phyloP scores from a whole-genome alignment of 1,284 basidiomycete genomes.

The Fistulina hepatica region DNA sequence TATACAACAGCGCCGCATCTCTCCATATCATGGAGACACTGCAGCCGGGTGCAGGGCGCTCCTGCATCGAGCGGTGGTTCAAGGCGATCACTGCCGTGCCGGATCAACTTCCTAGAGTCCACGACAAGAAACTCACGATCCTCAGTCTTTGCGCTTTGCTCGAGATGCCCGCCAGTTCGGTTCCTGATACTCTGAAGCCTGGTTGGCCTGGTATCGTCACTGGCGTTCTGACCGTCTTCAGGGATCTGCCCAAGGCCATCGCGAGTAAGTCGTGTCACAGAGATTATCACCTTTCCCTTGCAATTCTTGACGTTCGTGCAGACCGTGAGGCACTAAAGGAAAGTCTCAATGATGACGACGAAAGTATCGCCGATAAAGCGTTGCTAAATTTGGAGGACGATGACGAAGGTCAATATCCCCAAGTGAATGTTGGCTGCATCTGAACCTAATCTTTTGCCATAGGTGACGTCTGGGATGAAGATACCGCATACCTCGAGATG shows the following conservation, averaged over 20 bases:
- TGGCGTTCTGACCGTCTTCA: conserved; percentile 62
- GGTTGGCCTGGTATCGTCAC: conserved; percentile 69
- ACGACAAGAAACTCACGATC: conserved; percentile 82
- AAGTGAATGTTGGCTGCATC: conserved; percentile 1
- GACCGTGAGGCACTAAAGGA: conserved; percentile 60
- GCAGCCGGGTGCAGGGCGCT: conserved; percentile 45
- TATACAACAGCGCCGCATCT: conserved; percentile 74
- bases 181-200: conserved; percentile 50
- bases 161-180: conserved; percentile 46
- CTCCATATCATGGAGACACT: conserved; percentile 64
- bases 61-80: conserved; percentile 79
- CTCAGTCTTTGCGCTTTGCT: conserved; percentile 66
- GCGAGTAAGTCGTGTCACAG: conserved; percentile 34
- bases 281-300: conserved; percentile 10
- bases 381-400: conserved; percentile 60
- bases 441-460: conserved; percentile 11
- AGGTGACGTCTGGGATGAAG: conserved; percentile 80
- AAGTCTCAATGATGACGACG: conserved; percentile 46
- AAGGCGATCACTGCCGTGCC: conserved; percentile 50
- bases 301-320: conserved; percentile 19
- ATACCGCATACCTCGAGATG: conserved; percentile 73
- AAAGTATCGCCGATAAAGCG: conserved; percentile 45
- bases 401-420: conserved; percentile 47
- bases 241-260: conserved; percentile 63
- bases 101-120: conserved; percentile 65